phyloP scores from a whole-genome alignment of 441 rosid genomes.

The Populus hybrid region DNA sequence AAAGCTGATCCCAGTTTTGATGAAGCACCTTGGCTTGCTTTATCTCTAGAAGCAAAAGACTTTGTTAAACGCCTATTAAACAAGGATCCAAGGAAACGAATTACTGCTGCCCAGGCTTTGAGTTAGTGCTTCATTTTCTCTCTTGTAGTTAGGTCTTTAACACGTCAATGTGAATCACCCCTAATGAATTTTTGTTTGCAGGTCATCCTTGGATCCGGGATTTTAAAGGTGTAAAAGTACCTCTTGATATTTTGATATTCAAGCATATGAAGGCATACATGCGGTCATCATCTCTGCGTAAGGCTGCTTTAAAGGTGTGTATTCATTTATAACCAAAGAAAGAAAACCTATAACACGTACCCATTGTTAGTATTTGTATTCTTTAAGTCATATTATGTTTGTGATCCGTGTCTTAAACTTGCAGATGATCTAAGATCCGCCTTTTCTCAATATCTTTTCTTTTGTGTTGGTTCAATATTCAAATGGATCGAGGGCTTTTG shows the following conservation, averaged over 20 bases:
- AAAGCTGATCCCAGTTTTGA: conserved; percentile 84
- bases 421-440: not conserved
- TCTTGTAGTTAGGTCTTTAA: conserved; percentile 15
- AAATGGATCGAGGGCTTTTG: not conserved
- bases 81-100: conserved; percentile 85
- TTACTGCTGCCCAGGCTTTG: conserved; percentile 94
- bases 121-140: conserved; percentile 45
- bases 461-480: not conserved
- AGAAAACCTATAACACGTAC: not conserved
- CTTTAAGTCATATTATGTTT: no score
- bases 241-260: conserved; percentile 74
- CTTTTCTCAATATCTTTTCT: not conserved
- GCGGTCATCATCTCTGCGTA: conserved; percentile 80
- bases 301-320: conserved; percentile 87
- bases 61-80: conserved; percentile 71
- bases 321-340: not conserved
- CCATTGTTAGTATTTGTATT: no score
- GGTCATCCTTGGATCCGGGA: conserved; percentile 93
- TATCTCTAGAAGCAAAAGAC: conserved; percentile 81
- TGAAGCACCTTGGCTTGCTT: conserved; percentile 84
- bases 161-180: conserved; percentile 12
- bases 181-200: conserved; percentile 27
- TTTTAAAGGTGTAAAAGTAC: conserved; percentile 44
- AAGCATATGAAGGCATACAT: conserved; percentile 74
- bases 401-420: not conserved